Conservation (phyloP, 1,139 yeast genomes). For the Suhomyces bokatorum region DNA sequence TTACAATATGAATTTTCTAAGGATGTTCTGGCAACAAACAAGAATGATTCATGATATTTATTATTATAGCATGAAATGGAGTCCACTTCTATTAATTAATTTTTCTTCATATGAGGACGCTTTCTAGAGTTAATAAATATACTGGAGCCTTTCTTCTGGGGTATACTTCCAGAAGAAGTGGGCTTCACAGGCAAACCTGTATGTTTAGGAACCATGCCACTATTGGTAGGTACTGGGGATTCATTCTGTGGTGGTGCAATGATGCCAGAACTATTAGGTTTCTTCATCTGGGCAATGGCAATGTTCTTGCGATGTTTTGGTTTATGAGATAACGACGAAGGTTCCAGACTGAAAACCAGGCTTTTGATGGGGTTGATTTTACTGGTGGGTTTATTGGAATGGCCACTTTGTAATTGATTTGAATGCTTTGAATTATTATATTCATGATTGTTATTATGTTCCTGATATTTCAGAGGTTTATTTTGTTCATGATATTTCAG, state of each 20-base stretch:
- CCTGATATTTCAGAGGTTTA: neutral
- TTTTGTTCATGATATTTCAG: neutral
- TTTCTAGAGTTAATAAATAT: conserved; percentile 18
- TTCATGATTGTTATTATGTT: neutral
- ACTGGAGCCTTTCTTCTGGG: conserved; percentile 12
- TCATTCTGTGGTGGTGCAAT: conserved; percentile 3
- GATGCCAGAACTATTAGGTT: conserved; percentile 2
- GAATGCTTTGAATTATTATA: no score
- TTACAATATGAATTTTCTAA: neutral
- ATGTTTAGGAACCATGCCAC: neutral
- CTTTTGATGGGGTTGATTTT: conserved; percentile 4
- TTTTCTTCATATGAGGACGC: conserved; percentile 12
- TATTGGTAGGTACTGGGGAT: neutral
- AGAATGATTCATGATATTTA: conserved; percentile 2
- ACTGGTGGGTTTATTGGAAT: no score
- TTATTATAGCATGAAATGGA: neutral
- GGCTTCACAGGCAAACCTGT: conserved; percentile 6
- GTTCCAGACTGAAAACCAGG: conserved; percentile 5
- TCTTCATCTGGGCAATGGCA: conserved; percentile 1
- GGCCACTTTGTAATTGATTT: no score
- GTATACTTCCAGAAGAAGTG: conserved; percentile 10
- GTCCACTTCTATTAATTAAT: neutral
- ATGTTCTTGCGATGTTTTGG: conserved; percentile 4
- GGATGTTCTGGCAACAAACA: neutral
- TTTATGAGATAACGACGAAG: neutral